Evolutionary conservation across 768 basidiomycete species (phyloP), one percentile per base, ranked within the genome.

Genomic region (Russula brevipes): DNA sequence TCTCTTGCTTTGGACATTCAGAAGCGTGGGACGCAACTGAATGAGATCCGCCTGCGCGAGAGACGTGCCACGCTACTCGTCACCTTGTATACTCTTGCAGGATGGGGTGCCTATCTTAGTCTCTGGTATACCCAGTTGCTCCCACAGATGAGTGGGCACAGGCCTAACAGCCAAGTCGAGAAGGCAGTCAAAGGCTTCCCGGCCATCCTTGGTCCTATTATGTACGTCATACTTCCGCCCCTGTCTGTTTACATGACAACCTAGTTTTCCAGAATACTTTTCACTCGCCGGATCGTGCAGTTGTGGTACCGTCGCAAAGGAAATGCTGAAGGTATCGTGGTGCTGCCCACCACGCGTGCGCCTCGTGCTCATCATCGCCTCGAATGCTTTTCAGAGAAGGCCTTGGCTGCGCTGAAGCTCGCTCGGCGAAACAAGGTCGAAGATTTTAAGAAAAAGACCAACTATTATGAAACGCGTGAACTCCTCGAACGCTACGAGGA

Each of bases 371-470:
- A 63, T 31, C 1, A 10, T 17, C n/a, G 41, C 45, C 30, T 54
- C 47, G 35, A 50, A 31, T 52, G 17, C 54, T 55, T 17, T 57
- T 31, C 71, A 97, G 95, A 98, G 75, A 89, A 85, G 72, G 85
- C 85, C 3, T 79, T 98, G 17, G 86, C 87, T 60, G 73, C 74
- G 1, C 77, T 94, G 4, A 80, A 89, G 71, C 88, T 87, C 70
- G 79, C 88, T 70, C 93, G 95, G 66, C 87, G 91, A 19, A 79
- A 81, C 30, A 94, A 91, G 71, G 83, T 99, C 42, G 94, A 96
- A 66, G 95, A 97, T 68, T 91, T 98, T 68, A 99, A 99, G 81
- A 93, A 94, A 78, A 94, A 91, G 73, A 98, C 95, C 2, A 96
- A 98, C 69, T 99, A 91, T 74, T 92, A 99, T 72, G 85, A 84